These are phyloP conservation scores for Lachancea meyersii DNA, from an alignment of 805 yeast species.

Conservation along the genomic window DNA sequence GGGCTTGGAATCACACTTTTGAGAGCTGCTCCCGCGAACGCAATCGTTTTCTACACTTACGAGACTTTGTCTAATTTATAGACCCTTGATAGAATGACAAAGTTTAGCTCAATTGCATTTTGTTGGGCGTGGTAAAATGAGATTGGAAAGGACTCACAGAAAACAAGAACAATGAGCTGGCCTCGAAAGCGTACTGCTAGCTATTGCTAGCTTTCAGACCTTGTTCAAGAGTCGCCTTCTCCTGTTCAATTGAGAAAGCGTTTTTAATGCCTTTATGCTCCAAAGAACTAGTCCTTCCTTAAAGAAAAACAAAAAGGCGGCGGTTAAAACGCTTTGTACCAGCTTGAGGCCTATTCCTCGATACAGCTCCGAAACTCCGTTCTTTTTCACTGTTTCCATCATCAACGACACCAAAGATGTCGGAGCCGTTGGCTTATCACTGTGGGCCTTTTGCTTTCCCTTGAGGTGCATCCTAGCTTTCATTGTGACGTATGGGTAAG, in stretches of 20 bases:
- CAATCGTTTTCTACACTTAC: slow-evolving; percentile 74
- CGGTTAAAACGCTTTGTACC: slow-evolving; percentile 76
- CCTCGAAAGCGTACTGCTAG: too few species aligned
- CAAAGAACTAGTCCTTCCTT: slow-evolving; percentile 74
- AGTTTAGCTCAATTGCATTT: not conserved
- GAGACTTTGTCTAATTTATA: slow-evolving; percentile 38
- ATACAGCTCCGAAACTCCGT: slow-evolving; percentile 73
- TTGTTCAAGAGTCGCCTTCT: not conserved
- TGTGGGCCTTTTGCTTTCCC: not conserved
- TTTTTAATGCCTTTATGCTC: slow-evolving; percentile 47
- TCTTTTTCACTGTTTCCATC: slow-evolving; percentile 53
- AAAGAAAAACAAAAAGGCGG: slow-evolving; percentile 85
- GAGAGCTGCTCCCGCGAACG: slow-evolving; percentile 87
- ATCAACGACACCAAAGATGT: slow-evolving; percentile 45
- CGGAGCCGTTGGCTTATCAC: slow-evolving; percentile 9
- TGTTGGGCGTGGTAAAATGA: too few species aligned
- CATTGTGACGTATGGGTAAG: slow-evolving; percentile 88
- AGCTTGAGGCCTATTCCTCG: slow-evolving; percentile 77
- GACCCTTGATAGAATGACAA: not conserved
- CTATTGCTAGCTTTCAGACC: too few species aligned
- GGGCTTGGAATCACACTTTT: slow-evolving; percentile 78
- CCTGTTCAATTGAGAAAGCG: slow-evolving; percentile 20
- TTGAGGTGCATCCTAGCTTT: slow-evolving; percentile 79
- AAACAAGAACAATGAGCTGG: too few species aligned
- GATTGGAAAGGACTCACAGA: too few species aligned